phyloP scores from a whole-genome alignment of 192 early-diverging fungal species.

The Pilaira anomala region DNA sequence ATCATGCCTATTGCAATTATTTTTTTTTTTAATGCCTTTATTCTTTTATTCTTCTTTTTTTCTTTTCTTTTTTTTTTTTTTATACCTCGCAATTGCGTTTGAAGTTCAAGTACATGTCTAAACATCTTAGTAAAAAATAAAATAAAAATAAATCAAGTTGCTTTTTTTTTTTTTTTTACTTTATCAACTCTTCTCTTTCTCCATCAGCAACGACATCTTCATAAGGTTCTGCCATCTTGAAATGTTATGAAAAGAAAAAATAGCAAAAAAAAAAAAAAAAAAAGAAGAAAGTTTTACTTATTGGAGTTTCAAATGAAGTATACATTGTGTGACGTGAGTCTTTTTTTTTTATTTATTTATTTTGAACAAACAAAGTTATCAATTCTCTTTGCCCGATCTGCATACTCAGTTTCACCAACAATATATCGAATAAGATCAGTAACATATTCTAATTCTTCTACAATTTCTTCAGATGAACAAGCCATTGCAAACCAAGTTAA shows the following conservation, averaged over 20 bases:
- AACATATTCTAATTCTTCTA: slow-evolving; percentile 40
- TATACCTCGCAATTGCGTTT: slow-evolving; percentile 32
- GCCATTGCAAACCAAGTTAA: slow-evolving; percentile 41
- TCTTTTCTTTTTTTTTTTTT: too few species aligned
- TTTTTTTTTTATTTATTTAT: neutral
- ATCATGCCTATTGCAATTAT: slow-evolving; percentile 28
- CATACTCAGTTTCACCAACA: slow-evolving; percentile 32
- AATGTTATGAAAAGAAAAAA: neutral
- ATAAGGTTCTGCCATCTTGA: neutral
- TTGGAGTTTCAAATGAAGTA: neutral
- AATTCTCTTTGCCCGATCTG: slow-evolving; percentile 19
- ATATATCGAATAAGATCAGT: slow-evolving; percentile 29
- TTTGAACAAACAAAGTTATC: slow-evolving; percentile 7
- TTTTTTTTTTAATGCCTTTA: neutral
- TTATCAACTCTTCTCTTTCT: slow-evolving; percentile 25
- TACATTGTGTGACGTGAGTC: neutral
- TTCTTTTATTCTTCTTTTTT: too few species aligned
- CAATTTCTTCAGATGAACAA: slow-evolving; percentile 37
- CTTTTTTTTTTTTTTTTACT: slow-evolving; percentile 16
- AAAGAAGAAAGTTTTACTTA: neutral
- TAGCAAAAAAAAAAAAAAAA: neutral
- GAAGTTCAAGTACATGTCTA: slow-evolving; percentile 33
- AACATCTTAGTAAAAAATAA: neutral
- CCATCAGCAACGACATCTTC: slow-evolving; percentile 1
- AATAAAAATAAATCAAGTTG: too few species aligned